phyloP scores from a whole-genome alignment of 345 rosid species.

The Syzygium oleosum region DNA sequence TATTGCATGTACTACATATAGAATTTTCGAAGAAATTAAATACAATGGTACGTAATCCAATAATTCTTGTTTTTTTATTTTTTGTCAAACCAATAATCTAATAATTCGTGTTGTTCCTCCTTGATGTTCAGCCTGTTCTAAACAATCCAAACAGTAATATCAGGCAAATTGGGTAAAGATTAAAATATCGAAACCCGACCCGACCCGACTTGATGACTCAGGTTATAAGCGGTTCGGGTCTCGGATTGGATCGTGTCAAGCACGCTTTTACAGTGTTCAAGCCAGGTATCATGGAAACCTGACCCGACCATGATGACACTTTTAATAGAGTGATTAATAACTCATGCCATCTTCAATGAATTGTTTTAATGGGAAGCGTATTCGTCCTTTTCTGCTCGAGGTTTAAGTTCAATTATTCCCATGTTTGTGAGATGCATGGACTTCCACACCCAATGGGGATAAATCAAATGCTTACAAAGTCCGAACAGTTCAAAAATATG shows the following conservation, averaged over 20 bases:
- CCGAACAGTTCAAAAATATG: neutral
- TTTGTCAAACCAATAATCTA: neutral
- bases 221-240: neutral
- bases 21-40: neutral
- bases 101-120: neutral
- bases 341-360: no score
- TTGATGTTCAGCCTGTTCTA: neutral
- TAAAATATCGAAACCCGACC: neutral
- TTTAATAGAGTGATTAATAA: neutral
- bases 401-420: fast-evolving
- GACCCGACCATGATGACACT: no score
- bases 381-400: neutral
- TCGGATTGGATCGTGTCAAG: neutral
- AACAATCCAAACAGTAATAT: fast-evolving
- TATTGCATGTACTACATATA: neutral
- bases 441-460: no score
- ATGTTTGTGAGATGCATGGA: neutral
- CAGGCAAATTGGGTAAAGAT: neutral
- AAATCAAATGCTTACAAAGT: neutral
- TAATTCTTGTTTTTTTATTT: neutral
- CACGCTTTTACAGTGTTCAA: neutral
- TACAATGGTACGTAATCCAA: neutral
- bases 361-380: no score
- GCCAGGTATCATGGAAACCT: neutral
- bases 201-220: neutral